phyloP scores from a whole-genome alignment of 495 filamentous ascomycete genomes.

The Daldinia vernicosa region DNA sequence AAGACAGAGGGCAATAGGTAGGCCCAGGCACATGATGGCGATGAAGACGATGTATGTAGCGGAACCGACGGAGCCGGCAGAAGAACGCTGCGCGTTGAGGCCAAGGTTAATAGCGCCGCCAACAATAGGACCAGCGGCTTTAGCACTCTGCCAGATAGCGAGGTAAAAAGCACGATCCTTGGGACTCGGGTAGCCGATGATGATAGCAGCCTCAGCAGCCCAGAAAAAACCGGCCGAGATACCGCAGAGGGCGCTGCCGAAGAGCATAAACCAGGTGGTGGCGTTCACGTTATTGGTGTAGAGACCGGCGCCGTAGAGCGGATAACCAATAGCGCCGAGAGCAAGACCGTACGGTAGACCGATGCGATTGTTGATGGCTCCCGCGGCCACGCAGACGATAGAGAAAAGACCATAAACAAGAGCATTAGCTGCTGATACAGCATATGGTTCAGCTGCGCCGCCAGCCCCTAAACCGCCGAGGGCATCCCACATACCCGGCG shows the following conservation, averaged over 20 bases:
- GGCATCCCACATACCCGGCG: conserved; percentile 49
- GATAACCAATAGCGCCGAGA: conserved; percentile 40
- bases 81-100: conserved; percentile 34
- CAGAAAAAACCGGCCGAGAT: conserved; percentile 43
- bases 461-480: conserved; percentile 42
- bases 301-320: conserved; percentile 38
- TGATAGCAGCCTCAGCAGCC: conserved; percentile 42
- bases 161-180: conserved; percentile 36
- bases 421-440: conserved; percentile 47
- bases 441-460: conserved; percentile 47
- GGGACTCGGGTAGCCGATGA: conserved; percentile 42
- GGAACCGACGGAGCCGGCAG: conserved; percentile 32
- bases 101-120: conserved; percentile 43
- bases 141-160: conserved; percentile 48
- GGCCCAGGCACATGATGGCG: conserved; percentile 39
- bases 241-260: conserved; percentile 41
- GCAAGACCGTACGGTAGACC: conserved; percentile 45
- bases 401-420: conserved; percentile 47
- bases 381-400: conserved; percentile 46
- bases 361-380: conserved; percentile 49
- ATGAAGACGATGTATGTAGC: conserved; percentile 44
- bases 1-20: conserved; percentile 39
- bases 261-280: conserved; percentile 40
- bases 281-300: conserved; percentile 41
- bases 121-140: conserved; percentile 42